phyloP scores from a whole-genome alignment of 306 rosid genomes.

The barrel medic (Medicago truncatula) region DNA sequence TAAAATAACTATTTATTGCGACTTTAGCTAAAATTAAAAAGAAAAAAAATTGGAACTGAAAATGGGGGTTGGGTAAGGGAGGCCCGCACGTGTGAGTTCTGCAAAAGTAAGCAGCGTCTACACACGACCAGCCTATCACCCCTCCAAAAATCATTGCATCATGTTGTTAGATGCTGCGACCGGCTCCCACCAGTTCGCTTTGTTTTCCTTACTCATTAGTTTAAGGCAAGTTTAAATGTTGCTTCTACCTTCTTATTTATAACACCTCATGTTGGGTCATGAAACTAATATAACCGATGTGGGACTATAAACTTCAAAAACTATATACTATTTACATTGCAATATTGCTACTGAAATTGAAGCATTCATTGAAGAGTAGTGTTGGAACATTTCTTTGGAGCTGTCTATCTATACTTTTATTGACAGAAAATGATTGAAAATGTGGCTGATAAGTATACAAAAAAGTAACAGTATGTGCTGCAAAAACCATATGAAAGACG shows the following conservation, averaged over 20 bases:
- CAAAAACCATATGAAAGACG: no score
- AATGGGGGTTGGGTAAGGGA: neutral
- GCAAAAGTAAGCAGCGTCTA: conserved; percentile 92
- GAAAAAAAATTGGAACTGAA: neutral
- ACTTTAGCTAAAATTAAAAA: no score
- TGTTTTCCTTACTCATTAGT: conserved; percentile 80
- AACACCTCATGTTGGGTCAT: rapidly evolving
- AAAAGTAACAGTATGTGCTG: no score
- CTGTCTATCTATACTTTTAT: no score
- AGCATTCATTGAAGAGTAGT: no score
- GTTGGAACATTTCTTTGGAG: neutral
- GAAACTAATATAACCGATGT: neutral
- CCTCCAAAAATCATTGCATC: conserved; percentile 87
- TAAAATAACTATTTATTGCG: neutral
- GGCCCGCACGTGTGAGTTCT: conserved; percentile 62
- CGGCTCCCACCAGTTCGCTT: conserved; percentile 85
- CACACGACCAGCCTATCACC: conserved; percentile 76
- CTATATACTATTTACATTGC: neutral
- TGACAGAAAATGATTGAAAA: no score
- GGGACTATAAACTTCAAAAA: conserved; percentile 20
- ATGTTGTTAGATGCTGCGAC: conserved; percentile 56
- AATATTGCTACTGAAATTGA: no score
- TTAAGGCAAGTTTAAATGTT: rapidly evolving
- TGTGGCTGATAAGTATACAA: no score
- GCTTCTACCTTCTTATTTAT: conserved; percentile 2